These are phyloP conservation scores for Mallotus repandus DNA, from an alignment of 441 rosid species.

Conservation along the genomic window DNA sequence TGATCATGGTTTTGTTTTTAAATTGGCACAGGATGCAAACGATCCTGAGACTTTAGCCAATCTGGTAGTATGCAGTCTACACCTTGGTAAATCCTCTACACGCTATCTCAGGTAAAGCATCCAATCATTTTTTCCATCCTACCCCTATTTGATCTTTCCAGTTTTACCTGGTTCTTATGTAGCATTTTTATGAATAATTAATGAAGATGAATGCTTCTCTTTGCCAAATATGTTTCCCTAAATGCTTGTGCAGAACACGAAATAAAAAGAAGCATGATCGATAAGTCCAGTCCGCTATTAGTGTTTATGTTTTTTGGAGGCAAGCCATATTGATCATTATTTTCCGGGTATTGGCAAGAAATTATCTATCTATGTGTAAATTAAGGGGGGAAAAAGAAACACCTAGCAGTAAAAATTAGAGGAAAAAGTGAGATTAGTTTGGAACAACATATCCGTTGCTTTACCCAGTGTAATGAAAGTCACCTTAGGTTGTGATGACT, in stretches of 20 bases:
- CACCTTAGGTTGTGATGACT: not conserved
- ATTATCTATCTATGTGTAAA: not conserved
- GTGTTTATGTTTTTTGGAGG: not conserved
- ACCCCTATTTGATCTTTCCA: not conserved
- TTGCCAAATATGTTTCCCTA: too few relatives aligned
- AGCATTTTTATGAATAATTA: not conserved
- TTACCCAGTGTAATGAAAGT: not conserved
- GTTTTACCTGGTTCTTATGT: not conserved
- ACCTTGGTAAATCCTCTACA: conserved; percentile 77
- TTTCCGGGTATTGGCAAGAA: not conserved
- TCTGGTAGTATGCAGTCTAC: conserved; percentile 87
- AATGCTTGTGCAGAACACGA: too few relatives aligned
- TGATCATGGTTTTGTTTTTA: conserved; percentile 13
- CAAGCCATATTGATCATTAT: not conserved
- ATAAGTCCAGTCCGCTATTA: not conserved
- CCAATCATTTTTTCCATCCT: not conserved
- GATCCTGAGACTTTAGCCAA: conserved; percentile 95
- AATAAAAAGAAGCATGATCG: not conserved
- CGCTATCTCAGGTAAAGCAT: conserved; percentile 72
- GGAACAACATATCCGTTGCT: not conserved
- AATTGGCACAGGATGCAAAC: conserved; percentile 71
- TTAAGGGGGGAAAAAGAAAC: not conserved
- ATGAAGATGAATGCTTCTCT: not conserved
- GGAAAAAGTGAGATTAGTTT: not conserved
- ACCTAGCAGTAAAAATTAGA: not conserved